Base-by-base conservation (phyloP, 176 grass and related monocot genomes). In the Cenchrus americanus region DNA sequence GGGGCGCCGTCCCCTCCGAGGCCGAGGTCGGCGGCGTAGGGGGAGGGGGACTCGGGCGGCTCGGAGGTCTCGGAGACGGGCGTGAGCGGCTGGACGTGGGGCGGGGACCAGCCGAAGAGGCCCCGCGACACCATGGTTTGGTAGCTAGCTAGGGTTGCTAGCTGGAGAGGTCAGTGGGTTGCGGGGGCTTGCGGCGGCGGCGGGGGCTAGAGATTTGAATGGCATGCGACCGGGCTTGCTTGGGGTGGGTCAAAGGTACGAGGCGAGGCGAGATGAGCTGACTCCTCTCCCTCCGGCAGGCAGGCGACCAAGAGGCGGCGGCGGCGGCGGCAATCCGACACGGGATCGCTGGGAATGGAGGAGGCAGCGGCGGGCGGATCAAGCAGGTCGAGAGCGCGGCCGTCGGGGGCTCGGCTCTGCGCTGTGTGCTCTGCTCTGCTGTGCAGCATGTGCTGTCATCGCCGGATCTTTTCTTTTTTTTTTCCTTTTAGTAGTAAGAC, bases 101-200 rank as follows among this genome's bases (percentile, higher is more conserved):
- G 96, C 89, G 96, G 96, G 73, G 93, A 99, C 96, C 96, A 99
- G 22, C 96, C 91, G 89, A 99, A 99, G 81, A 99, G 65, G 14
- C 96, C 93, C 77, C 96, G 78, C 23, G 96, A 99, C 8, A 80
- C 96, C 96, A 99, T 98, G 86, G 63, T 42, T 96, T 98, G 86
- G 63, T 42, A 61, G 66, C 68, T 84, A 80, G 82, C 73, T 87
- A 86, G 83, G 81, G 78, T 71, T 86, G 73, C 24, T 44, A 59
- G 7, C 12, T 24, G 13, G 67, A 18, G 66, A 41, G 66, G 51
- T 27, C 68, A 50, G 49, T 62, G 53, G 77, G 21, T 14, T 23
- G 41, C 51, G 26, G 34, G 26, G 34, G 34, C 34, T 37, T 37
- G 13, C 62, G 62, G 77, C 47, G 78, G 59, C 24, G 84, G 77